A percentile compares a stretch with the other conserved stretches of the same genome.
Conservation (phyloP, 805 yeast genomes). For the Spencermartinsiella europaea region DNA sequence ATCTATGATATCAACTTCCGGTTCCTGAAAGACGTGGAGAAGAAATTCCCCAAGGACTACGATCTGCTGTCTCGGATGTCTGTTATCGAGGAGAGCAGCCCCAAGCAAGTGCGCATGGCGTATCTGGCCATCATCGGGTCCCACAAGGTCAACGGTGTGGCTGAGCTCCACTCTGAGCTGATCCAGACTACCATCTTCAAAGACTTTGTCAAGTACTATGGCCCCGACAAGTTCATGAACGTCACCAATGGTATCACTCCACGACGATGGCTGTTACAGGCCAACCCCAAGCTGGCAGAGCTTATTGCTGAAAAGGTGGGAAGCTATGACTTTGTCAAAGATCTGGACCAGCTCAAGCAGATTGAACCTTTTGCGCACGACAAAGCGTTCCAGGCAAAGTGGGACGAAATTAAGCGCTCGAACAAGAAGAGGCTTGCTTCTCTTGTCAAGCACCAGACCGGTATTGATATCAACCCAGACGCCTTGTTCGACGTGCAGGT, state of each 20-base stretch:
- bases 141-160: conserved; percentile 92
- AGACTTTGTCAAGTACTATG: conserved; percentile 82
- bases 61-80: conserved; percentile 67
- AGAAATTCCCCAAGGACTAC: conserved; percentile 68
- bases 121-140: conserved; percentile 86
- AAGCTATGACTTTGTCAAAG: conserved; percentile 56
- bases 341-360: conserved; percentile 60
- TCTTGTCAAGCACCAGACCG: conserved; percentile 58
- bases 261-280: conserved; percentile 93
- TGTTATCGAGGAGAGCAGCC: conserved; percentile 73
- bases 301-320: conserved; percentile 68
- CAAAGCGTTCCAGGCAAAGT: conserved; percentile 55
- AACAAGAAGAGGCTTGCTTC: conserved; percentile 66
- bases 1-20: conserved; percentile 77
- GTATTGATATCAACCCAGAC: conserved; percentile 61
- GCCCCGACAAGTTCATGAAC: conserved; percentile 77
- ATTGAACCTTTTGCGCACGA: conserved; percentile 67
- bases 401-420: conserved; percentile 65
- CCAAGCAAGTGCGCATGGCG: conserved; percentile 90
- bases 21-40: conserved; percentile 73
- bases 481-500: conserved; percentile 89
- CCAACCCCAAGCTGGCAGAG: conserved; percentile 75
- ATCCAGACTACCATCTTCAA: conserved; percentile 84
- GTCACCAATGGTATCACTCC: conserved; percentile 96
- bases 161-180: conserved; percentile 88